Base-by-base conservation (phyloP, 139 green algal genomes). In the Marvania coccoides region DNA sequence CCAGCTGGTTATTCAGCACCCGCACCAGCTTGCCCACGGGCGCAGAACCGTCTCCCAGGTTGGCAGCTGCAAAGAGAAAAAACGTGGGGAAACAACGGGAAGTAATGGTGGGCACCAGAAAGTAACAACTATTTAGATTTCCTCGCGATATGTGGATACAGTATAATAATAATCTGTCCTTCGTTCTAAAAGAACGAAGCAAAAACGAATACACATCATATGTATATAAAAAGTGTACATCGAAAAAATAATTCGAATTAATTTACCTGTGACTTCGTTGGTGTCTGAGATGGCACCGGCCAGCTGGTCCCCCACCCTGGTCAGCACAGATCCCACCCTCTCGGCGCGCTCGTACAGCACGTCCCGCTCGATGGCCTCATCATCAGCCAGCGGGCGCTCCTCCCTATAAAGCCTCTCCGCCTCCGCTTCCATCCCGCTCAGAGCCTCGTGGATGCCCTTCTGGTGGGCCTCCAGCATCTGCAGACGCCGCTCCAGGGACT, bases 1-100 rank as follows among this genome's bases (percentile, higher is more conserved):
- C 86, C 76, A 96, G 88, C 80, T 96, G 89, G 71, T 90, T 90
- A 77, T 96, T 96, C 12, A 96, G 77, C 67, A 96, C 88, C 65
- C 79, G 80, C 63, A 95, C 85, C 6, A 91, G 71, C 28, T 87
- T 87, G 53, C 79, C 87, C 46, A 96, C 63, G 3, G 89, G 87
- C 29, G 71, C 85, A 29, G 40, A 48, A 9, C 73, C 51, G 65
- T 90, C 77, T 7, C 84, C 82, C 35, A 85, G 55, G 35, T 65
- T 71, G 3, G 75, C 67, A 4, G 79, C 74, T 56, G 67, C 58
- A 29, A 19, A 30, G 31, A 6, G 4, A n/a, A 23, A 38, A 15
- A 13, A 8, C 7, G 7, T 19, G 2, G 56, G n/a, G 3, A 5
- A 14, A 36, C 30, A 45, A 29, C 8, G 15, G 31, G 5, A 34